These are phyloP conservation scores for Suillus americanus DNA, from an alignment of 768 basidiomycete genomes.

Conservation along the genomic window DNA sequence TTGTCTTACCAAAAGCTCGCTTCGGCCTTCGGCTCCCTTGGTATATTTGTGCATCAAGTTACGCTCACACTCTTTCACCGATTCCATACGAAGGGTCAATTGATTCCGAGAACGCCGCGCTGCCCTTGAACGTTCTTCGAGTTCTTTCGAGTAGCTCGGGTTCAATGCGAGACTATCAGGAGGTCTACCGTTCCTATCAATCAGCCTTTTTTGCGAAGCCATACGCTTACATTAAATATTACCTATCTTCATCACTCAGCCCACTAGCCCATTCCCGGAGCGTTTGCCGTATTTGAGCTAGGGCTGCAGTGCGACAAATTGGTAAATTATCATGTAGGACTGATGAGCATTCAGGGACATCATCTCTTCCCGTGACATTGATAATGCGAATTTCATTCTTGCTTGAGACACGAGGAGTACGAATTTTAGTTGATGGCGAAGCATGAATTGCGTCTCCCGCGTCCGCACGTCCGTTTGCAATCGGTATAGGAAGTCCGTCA, in stretches of 20 bases:
- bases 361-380: conserved; percentile 65
- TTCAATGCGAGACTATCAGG: conserved; percentile 37
- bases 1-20: conserved; percentile 38
- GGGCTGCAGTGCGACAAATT: conserved; percentile 45
- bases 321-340: conserved; percentile 19
- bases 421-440: conserved; percentile 11
- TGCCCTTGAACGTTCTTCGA: conserved; percentile 51
- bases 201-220: background rate
- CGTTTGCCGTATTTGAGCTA: conserved; percentile 56
- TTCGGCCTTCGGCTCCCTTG: conserved; percentile 37
- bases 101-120: conserved; percentile 51
- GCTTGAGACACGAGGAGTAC: conserved; percentile 26
- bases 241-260: conserved; percentile 62
- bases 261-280: conserved; percentile 55
- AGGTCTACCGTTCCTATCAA: conserved; percentile 31
- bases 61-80: conserved; percentile 33
- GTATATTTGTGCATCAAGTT: conserved; percentile 36
- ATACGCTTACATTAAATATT: conserved; percentile 14
- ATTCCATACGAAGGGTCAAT: conserved; percentile 44
- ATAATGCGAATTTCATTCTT: conserved; percentile 55
- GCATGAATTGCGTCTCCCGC: conserved; percentile 13
- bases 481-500: conserved; percentile 13
- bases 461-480: conserved; percentile 18
- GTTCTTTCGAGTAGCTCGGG: conserved; percentile 44
- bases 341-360: conserved; percentile 20